Evolutionary conservation across 805 yeast species (phyloP).

Genomic region (Saturnispora silvae): DNA sequence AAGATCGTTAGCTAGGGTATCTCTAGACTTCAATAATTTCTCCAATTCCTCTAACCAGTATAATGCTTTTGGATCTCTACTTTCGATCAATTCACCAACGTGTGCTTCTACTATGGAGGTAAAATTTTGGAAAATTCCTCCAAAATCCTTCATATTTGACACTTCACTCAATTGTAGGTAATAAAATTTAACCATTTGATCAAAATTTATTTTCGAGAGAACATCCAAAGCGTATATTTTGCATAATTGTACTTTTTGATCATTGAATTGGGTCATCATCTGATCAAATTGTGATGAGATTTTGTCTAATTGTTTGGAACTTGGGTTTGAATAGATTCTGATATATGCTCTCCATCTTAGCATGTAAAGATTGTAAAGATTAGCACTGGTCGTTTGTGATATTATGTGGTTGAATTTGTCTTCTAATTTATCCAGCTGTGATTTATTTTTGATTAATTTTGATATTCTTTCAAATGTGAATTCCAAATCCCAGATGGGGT

Average conservation of each 20-base stretch:
- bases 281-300: constrained; percentile 21
- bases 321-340: too few relatives aligned
- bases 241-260: constrained; percentile 42
- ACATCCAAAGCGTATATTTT: constrained; percentile 39
- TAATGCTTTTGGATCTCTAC: too few relatives aligned
- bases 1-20: constrained; percentile 55
- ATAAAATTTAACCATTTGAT: too few relatives aligned
- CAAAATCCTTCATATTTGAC: too few relatives aligned
- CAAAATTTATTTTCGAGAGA: too few relatives aligned
- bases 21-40: constrained; percentile 43
- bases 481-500: constrained; percentile 4
- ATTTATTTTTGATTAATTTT: background rate
- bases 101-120: too few relatives aligned
- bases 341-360: background rate
- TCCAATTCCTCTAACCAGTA: constrained; percentile 36
- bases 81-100: too few relatives aligned
- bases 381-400: too few relatives aligned
- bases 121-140: too few relatives aligned
- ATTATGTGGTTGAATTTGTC: background rate
- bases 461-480: constrained; percentile 4
- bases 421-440: background rate
- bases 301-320: background rate
- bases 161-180: too few relatives aligned
- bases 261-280: constrained; percentile 40
- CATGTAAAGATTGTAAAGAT: background rate